Base-by-base conservation (phyloP, 2,329 filamentous ascomycete species). In the Aspergillus intermedius region DNA sequence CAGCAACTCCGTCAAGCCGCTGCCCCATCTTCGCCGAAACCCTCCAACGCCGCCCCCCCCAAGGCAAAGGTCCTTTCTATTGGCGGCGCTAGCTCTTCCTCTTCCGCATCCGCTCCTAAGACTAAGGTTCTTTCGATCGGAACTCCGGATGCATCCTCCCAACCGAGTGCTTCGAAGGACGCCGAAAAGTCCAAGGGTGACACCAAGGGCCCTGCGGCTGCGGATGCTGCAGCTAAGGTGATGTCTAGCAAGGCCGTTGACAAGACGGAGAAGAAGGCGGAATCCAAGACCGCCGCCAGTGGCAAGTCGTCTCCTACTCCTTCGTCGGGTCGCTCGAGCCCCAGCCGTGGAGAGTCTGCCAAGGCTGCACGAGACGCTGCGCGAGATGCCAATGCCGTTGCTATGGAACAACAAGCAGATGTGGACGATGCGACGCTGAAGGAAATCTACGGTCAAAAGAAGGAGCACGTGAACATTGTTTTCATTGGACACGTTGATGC, bases 401-500 rank as follows among this genome's bases (percentile, higher is more conserved):
- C 86, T 53, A 87, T 91, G 71, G 86, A 91, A 63, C 88, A 95
- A 67, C 77, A 80, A 3, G 85, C 85, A 19, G 85, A 88, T 66
- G 84, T 88, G 72, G 83, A 97, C 67, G 76, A 96, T 67, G 76
- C 90, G 22, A 91, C 89, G 0, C 75, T 98, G 52, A 88, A 90
- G 69, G 91, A 97, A 68, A 93, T 98, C 53, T 98, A 77, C 69
- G 93, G 93, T 67, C 96, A 97, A 71, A 90, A 64, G 54, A 72
- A 72, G 54, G 76, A 86, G 66, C 83, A 86, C 60, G 79, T 98
- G 63, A 98, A 98, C 73, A 86, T 98, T 60, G 95, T 97, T 57
- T 96, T 97, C 74, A 87, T 97, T 64, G 91, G 93, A 45, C 93
- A 98, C 78, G 94, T 98, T 61, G 93, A 98, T 75, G 93, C 93